Evolutionary conservation across 306 rosid species (phyloP), one percentile per base, ranked within the genome.

Genomic region (Adenanthera pavonina): DNA sequence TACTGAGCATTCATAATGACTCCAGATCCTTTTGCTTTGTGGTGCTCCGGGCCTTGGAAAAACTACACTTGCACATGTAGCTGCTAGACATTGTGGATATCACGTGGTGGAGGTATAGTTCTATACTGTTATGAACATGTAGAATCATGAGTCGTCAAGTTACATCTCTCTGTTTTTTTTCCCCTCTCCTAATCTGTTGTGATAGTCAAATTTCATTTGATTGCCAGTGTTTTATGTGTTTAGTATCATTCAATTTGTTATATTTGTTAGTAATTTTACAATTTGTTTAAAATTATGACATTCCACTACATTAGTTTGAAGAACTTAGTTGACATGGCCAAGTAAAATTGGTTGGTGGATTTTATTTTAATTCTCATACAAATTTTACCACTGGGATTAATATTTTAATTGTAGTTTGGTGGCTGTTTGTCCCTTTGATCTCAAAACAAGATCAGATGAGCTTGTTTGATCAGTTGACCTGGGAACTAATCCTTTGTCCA

Each of bases 41-140:
- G 97, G 99, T 66, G 91, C 97, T 41, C 97, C 97, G 0, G 97
- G 99, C 64, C 97, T 93, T 74, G 99, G 99, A 56, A 95, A 92
- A 90, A 95, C 99, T 76, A 95, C 99, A 52, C 97, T 95, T 69
- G 97, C 97, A 35, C 99, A 93, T 86, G 86, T 95, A 68, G 99
- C 97, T 82, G 99, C 97, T 73, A 89, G 82, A 84, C 99, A 95
- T 60, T 95, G 97, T 88, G 97, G 97, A 86, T 95, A 95, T 88
- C 92, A 86, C 54, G 99, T 92, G 62, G 88, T 90, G 78, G 99
- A 95, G 97, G 99, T 95, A 82, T 84, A 80, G 60, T 78, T 77
- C 64, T 80, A 25, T 62, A 78, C 71, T 59, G 61, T 67, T 76
- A 10, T 69, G 73, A 43, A 43, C 51, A 20, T 80, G 16, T 51